These are phyloP conservation scores for Metschnikowia orientalis DNA, from an alignment of 805 yeast species.

Conservation along the genomic window DNA sequence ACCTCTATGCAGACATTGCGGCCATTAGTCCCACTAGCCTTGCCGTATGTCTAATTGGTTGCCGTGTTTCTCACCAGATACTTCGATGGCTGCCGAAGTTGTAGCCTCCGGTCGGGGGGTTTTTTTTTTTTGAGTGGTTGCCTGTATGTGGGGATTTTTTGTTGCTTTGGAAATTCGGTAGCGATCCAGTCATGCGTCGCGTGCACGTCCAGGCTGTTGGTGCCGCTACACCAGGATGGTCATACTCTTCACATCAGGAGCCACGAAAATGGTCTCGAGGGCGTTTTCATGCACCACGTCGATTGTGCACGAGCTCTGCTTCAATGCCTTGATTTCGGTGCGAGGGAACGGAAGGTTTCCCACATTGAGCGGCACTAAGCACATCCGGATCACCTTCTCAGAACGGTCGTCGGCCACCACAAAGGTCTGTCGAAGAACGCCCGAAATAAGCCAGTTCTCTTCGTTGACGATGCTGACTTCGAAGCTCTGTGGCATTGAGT, in stretches of 20 bases:
- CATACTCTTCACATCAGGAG: slow-evolving; percentile 62
- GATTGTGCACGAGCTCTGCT: slow-evolving; percentile 34
- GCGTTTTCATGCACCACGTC: slow-evolving; percentile 67
- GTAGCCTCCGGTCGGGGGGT: too few relatives aligned
- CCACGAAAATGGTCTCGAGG: slow-evolving; percentile 63
- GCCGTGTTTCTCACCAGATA: too few relatives aligned
- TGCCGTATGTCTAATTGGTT: too few relatives aligned
- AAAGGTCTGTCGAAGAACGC: slow-evolving; percentile 55
- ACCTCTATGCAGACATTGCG: too few relatives aligned
- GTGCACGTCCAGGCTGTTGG: too few relatives aligned
- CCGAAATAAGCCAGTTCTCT: slow-evolving; percentile 81
- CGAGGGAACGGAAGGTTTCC: slow-evolving; percentile 72
- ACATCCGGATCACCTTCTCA: slow-evolving; percentile 31
- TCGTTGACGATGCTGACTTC: slow-evolving; percentile 46
- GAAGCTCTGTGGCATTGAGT: slow-evolving; percentile 31
- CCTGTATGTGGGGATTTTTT: too few relatives aligned
- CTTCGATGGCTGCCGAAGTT: too few relatives aligned
- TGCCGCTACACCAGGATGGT: too few relatives aligned
- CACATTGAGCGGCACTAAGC: slow-evolving; percentile 67
- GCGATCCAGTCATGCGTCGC: too few relatives aligned
- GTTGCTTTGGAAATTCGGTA: too few relatives aligned
- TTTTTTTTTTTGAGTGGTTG: too few relatives aligned
- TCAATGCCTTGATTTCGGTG: slow-evolving; percentile 37
- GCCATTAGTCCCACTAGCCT: too few relatives aligned
- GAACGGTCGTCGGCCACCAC: slow-evolving; percentile 24